phyloP scores from a whole-genome alignment of 2,329 filamentous ascomycete genomes.

The Arachnopeziza araneosa region DNA sequence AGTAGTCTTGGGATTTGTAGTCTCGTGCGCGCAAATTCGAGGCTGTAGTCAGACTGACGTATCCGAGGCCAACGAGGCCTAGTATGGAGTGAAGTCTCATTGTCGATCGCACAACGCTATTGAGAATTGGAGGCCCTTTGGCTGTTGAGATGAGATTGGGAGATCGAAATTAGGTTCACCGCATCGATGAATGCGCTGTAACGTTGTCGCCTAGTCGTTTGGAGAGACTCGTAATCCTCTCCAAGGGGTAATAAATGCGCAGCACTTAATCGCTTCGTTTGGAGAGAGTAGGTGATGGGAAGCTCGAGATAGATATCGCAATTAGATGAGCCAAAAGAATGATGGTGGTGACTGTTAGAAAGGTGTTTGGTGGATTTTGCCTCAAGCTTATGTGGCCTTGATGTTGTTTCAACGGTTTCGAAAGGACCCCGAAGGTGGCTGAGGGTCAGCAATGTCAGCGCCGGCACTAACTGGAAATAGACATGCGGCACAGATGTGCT shows the following conservation, averaged over 20 bases:
- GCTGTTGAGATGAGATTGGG: background rate
- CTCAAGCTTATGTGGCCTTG: constrained; percentile 6
- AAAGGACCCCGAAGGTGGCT: background rate
- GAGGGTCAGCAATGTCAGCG: background rate
- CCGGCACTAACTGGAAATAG: too few relatives aligned
- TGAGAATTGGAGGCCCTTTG: background rate
- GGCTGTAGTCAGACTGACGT: constrained; percentile 36
- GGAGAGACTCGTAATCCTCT: background rate
- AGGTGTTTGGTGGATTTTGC: background rate
- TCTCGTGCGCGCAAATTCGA: constrained; percentile 53
- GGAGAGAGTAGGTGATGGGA: background rate
- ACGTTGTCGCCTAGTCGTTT: background rate
- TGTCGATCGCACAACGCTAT: background rate
- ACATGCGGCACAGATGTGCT: too few relatives aligned
- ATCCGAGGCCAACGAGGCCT: constrained; percentile 48
- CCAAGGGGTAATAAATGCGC: background rate
- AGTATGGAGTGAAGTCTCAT: constrained; percentile 42
- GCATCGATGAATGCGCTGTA: constrained; percentile 16
- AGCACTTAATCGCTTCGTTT: background rate
- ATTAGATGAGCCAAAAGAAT: background rate
- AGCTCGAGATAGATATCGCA: background rate
- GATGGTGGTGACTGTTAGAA: background rate
- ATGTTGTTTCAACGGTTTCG: constrained; percentile 1
- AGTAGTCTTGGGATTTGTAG: constrained; percentile 82
- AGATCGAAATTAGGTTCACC: constrained; percentile 8